These are phyloP conservation scores for Eutrema yunnanense DNA, from an alignment of 345 rosid genomes.

Conservation along the genomic window DNA sequence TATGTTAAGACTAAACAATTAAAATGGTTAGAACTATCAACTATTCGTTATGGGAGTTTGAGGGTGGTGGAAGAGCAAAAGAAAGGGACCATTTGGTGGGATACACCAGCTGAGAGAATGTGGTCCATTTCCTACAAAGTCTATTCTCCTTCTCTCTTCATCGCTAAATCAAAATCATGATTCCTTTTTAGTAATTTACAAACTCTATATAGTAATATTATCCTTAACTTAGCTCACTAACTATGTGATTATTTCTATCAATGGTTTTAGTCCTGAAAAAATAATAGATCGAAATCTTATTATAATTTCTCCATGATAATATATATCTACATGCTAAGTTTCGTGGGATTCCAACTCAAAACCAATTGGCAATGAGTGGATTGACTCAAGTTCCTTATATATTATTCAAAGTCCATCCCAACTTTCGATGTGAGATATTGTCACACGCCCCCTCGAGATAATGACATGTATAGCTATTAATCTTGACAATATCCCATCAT, in stretches of 20 bases:
- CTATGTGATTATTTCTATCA: too few species aligned
- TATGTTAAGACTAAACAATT: background rate
- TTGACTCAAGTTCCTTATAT: too few species aligned
- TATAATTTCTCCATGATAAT: background rate
- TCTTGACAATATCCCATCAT: too few species aligned
- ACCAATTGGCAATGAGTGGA: too few species aligned
- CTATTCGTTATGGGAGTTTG: background rate
- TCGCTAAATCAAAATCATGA: slow-evolving; percentile 2
- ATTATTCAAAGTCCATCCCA: too few species aligned
- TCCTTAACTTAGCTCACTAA: background rate
- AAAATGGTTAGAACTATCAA: background rate
- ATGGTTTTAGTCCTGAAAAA: background rate
- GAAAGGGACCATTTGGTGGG: slow-evolving; percentile 26
- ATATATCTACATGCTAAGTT: background rate
- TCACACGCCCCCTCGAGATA: too few species aligned
- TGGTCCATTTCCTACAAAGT: slow-evolving; percentile 23
- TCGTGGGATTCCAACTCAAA: too few species aligned
- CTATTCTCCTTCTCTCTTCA: slow-evolving; percentile 11
- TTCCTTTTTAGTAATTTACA: slow-evolving; percentile 6
- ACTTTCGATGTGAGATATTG: too few species aligned
- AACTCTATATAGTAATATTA: slow-evolving; percentile 3
- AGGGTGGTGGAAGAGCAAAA: slow-evolving; percentile 6
- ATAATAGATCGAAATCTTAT: background rate
- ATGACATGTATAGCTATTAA: too few species aligned
- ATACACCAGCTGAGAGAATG: slow-evolving; percentile 16